phyloP scores from a whole-genome alignment of 176 grass and related monocot species.

The Avena atlantica region DNA sequence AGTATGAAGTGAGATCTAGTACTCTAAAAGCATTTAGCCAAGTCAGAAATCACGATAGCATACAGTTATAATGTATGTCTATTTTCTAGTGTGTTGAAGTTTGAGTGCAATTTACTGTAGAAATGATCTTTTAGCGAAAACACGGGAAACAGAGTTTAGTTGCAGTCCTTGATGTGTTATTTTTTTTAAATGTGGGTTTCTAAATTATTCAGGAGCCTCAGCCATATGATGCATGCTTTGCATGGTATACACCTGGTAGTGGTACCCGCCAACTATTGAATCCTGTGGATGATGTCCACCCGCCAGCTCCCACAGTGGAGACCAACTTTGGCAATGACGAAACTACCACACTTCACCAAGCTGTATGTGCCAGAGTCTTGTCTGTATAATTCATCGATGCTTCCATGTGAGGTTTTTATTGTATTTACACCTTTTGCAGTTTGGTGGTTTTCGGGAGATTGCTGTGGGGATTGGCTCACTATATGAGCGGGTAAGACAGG shows the following conservation, averaged over 20 bases:
- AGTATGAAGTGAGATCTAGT: not conserved
- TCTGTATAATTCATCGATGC: conserved; percentile 8
- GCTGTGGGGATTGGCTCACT: conserved; percentile 20
- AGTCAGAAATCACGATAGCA: not conserved
- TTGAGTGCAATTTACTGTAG: not conserved
- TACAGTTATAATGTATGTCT: conserved; percentile 2
- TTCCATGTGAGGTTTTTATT: not conserved
- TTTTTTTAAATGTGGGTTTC: not conserved
- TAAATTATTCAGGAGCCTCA: conserved; percentile 16
- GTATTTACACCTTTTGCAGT: conserved; percentile 34
- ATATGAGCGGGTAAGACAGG: conserved; percentile 11
- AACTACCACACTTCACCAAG: conserved; percentile 2
- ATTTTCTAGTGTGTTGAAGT: not conserved
- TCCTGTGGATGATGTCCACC: not conserved
- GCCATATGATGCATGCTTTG: conserved; percentile 37
- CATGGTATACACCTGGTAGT: conserved; percentile 5
- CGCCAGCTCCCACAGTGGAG: not conserved
- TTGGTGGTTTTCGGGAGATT: conserved; percentile 24
- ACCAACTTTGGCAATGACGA: conserved; percentile 27
- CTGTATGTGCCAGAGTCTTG: conserved; percentile 30
- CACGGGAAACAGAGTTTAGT: conserved; percentile 21
- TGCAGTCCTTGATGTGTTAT: not conserved
- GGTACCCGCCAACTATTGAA: not conserved
- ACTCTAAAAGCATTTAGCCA: conserved; percentile 17
- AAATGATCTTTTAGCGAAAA: not conserved